Percentiles rank a stretch among this genome's conserved stretches.
These are phyloP conservation scores for Magnolia officinalis DNA, from an alignment of 164 flowering plant genomes.

Conservation along the genomic window DNA sequence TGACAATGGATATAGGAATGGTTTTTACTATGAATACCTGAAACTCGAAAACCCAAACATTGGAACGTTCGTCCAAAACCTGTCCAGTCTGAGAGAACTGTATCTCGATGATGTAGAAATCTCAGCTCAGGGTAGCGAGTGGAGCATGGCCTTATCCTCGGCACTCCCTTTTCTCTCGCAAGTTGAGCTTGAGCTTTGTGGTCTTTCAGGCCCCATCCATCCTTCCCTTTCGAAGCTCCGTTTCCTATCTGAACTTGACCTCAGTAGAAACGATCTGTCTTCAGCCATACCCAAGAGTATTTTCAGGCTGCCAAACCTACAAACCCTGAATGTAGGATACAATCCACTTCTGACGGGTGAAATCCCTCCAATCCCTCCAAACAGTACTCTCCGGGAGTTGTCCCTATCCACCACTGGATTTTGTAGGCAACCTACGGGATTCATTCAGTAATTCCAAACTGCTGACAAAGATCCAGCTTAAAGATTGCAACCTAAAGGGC, in stretches of 20 bases:
- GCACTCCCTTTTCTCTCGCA: conserved; percentile 3
- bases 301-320: too few species aligned
- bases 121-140: background rate
- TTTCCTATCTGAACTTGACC: background rate
- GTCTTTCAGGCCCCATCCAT: background rate
- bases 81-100: background rate
- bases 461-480: too few species aligned
- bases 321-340: too few species aligned
- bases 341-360: too few species aligned
- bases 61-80: too few species aligned
- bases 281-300: too few species aligned
- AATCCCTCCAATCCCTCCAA: too few species aligned
- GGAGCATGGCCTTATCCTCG: background rate
- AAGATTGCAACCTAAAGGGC: too few species aligned
- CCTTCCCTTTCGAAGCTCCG: background rate
- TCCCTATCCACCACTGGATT: background rate
- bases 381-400: background rate
- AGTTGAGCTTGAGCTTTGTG: background rate
- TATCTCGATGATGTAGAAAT: background rate
- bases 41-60: too few species aligned
- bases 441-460: conserved; percentile 8
- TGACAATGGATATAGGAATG: too few species aligned
- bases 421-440: conserved; percentile 9
- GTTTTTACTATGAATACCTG: too few species aligned
- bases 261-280: background rate